A percentile compares a stretch with the other conserved stretches of the same genome.
These are phyloP conservation scores for Tilletia horrida DNA, from an alignment of 1,284 basidiomycete genomes.

Conservation along the genomic window DNA sequence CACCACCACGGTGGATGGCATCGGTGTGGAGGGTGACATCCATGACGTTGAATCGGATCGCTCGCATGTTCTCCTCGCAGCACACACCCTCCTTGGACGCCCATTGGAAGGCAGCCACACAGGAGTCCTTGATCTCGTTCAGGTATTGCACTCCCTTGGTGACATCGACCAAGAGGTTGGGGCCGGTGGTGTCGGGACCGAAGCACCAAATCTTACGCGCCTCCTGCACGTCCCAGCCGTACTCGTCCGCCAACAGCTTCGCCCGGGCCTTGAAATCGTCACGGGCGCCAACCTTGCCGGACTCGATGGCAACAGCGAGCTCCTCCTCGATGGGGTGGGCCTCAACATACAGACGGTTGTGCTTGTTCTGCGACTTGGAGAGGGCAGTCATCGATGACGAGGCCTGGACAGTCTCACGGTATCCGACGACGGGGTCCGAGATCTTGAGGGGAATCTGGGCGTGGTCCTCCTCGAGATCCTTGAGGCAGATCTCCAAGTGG, in stretches of 20 bases:
- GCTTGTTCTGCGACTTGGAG: constrained; percentile 99
- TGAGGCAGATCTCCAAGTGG: constrained; percentile 98
- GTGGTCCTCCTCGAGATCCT: constrained; percentile 99
- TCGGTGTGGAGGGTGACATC: constrained; percentile 97
- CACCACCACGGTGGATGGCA: constrained; percentile 99
- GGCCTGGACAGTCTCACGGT: constrained; percentile 94
- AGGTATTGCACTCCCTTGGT: constrained; percentile 85
- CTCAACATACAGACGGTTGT: constrained; percentile 96
- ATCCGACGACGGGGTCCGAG: constrained; percentile 96
- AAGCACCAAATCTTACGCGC: constrained; percentile 99
- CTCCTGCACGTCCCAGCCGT: constrained; percentile 98
- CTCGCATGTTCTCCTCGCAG: constrained; percentile 97
- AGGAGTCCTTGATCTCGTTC: constrained; percentile 98
- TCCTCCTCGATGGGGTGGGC: constrained; percentile 91
- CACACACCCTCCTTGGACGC: constrained; percentile 81
- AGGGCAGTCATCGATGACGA: constrained; percentile 94
- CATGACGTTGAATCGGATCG: constrained; percentile 90
- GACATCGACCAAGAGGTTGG: constrained; percentile 94
- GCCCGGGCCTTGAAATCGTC: constrained; percentile 98
- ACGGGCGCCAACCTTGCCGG: constrained; percentile 78
- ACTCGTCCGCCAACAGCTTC: constrained; percentile 91
- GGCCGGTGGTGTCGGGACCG: constrained; percentile 95
- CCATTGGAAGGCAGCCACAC: constrained; percentile 99
- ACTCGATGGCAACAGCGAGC: constrained; percentile 86
- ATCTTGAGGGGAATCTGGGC: constrained; percentile 98